Base-by-base conservation (phyloP, 177 flowering plant genomes). In the Vitis hybrid region DNA sequence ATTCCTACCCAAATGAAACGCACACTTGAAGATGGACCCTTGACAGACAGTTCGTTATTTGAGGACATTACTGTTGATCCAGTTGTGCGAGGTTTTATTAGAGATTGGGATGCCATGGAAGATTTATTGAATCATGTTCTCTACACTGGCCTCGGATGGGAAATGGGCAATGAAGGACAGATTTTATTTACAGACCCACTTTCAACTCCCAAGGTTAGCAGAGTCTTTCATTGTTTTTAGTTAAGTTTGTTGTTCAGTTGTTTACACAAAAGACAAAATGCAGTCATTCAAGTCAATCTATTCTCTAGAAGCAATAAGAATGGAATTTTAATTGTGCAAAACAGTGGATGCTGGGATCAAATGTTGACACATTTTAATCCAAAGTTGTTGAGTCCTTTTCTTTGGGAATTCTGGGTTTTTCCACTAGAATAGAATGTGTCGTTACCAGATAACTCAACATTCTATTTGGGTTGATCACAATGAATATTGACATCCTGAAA, bases 31-130 rank as follows among this genome's bases (percentile, higher is more conserved):
- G 95, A 96, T 79, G 94, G 83, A 60, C 40, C 83, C 2, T 19
- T 76, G 46, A 52, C 67, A 32, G 91, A 87, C 64, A 58, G 63
- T 68, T 66, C 85, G 24, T 56, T 64, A 18, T n/a, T 69, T 62
- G 97, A 92, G 70, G 98, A 85, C 49, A 61, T 80, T 32, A 69
- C 70, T 67, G 82, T 92, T 66, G 97, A 96, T 78, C 99, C 99
- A n/a, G 86, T 96, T 66, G 91, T 81, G 65, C 85, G 94, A 68
- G 99, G 99, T 48, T 85, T 86, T 78, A 81, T 93, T 40, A 88
- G 71, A 72, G 98, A 96, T 52, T 96, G 99, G 99, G 99, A 96
- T 85, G 98, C 98, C 21, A 87, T 96, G 87, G 99, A 96, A 76
- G 99, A 96, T 82, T 78, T 96, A 80, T 65, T 96, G 74, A 86